These are phyloP conservation scores for Thelonectria rubi DNA, from an alignment of 2,329 filamentous ascomycete genomes.

Conservation along the genomic window DNA sequence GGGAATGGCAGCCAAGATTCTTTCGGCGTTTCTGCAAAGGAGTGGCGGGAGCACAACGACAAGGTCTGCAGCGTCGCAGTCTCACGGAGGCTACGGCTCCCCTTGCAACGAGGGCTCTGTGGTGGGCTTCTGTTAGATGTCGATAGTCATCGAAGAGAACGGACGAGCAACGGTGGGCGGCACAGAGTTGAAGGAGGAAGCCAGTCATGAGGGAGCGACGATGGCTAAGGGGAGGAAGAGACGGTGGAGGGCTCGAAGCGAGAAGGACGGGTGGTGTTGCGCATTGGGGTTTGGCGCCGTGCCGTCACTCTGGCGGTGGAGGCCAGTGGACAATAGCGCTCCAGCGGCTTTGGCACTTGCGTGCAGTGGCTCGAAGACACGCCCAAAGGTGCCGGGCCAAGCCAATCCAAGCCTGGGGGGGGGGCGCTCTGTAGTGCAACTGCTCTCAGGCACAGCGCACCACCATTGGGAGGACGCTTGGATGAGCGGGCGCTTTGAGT, in stretches of 20 bases:
- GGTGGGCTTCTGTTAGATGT: conserved; percentile 50
- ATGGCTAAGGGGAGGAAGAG: conserved; percentile 39
- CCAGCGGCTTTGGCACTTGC: conserved; percentile 13
- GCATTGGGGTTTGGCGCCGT: conserved; percentile 41
- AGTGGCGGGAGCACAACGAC: conserved; percentile 47
- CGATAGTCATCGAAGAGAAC: conserved; percentile 56
- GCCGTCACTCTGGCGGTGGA: conserved; percentile 32
- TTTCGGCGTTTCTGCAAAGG: conserved; percentile 50
- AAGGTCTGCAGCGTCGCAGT: conserved; percentile 50
- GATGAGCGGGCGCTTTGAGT: conserved; percentile 18
- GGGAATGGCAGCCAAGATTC: conserved; percentile 45
- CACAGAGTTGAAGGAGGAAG: conserved; percentile 58
- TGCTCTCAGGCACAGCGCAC: conserved; percentile 14
- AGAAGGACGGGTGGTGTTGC: conserved; percentile 35
- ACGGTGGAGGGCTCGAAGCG: conserved; percentile 27
- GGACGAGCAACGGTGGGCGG: conserved; percentile 56
- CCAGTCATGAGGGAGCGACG: conserved; percentile 55
- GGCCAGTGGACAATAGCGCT: conserved; percentile 38
- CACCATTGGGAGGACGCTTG: conserved; percentile 18
- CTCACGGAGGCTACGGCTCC: conserved; percentile 53
- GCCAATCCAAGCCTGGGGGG: conserved; percentile 16
- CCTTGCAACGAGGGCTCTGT: conserved; percentile 56
- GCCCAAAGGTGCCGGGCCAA: conserved; percentile 15
- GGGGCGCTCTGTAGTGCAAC: conserved; percentile 21
- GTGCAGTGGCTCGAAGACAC: conserved; percentile 18